Percentiles rank a stretch among this genome's conserved stretches.
phyloP scores from a whole-genome alignment of 371 early-diverging fungal species.

The Fennellomyces sp. region DNA sequence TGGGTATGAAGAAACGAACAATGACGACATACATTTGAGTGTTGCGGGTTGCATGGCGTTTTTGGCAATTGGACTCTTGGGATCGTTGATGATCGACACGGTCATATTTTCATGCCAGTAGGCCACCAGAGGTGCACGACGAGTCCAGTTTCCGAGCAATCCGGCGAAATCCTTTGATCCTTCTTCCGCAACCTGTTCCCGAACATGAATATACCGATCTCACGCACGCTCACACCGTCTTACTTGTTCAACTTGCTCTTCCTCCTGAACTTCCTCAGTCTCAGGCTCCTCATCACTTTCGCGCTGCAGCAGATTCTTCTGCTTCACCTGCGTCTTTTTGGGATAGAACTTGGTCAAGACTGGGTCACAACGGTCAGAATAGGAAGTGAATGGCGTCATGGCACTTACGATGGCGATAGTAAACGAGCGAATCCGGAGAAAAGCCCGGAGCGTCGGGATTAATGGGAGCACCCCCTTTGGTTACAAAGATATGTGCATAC shows the following conservation, averaged over 20 bases:
- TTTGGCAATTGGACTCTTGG: slow-evolving; percentile 45
- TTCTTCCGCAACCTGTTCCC: slow-evolving; percentile 25
- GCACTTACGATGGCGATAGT: slow-evolving; percentile 61
- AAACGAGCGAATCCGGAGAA: slow-evolving; percentile 47
- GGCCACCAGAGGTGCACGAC: slow-evolving; percentile 64
- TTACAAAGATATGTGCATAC: slow-evolving; percentile 82
- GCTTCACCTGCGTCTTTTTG: slow-evolving; percentile 61
- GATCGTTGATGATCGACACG: slow-evolving; percentile 63
- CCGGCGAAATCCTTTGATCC: slow-evolving; percentile 17
- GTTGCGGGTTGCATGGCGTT: slow-evolving; percentile 55
- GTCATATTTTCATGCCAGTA: slow-evolving; percentile 91
- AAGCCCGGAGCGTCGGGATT: slow-evolving; percentile 49
- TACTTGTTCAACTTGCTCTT: not conserved
- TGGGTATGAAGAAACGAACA: not conserved
- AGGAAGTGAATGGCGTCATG: not conserved
- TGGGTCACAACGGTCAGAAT: slow-evolving; percentile 21
- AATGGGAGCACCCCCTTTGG: slow-evolving; percentile 51
- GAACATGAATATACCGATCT: no score
- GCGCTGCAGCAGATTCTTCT: slow-evolving; percentile 70
- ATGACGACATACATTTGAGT: slow-evolving; percentile 42
- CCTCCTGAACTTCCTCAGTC: slow-evolving; percentile 12
- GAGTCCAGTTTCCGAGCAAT: slow-evolving; percentile 33
- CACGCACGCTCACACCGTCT: no score
- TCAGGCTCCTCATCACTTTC: slow-evolving; percentile 40
- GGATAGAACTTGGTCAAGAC: slow-evolving; percentile 73